These are phyloP conservation scores for Phytophthora uliginosa DNA, from an alignment of 352 stramenopile genomes.

Conservation along the genomic window DNA sequence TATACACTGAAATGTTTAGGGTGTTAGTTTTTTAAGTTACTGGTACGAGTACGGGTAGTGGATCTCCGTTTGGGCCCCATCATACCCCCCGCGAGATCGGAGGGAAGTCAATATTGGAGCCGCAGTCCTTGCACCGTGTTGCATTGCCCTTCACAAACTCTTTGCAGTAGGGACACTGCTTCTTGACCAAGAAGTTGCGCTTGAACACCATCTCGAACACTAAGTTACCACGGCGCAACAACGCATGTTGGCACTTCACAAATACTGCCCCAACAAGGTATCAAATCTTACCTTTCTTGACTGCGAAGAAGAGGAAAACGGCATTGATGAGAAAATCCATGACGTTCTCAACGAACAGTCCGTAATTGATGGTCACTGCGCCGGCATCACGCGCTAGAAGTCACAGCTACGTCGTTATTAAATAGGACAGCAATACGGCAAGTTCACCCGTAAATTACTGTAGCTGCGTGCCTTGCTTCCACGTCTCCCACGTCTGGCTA, in stretches of 20 bases:
- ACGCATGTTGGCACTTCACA: background rate
- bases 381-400: slow-evolving; percentile 50
- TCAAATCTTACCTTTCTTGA: slow-evolving; percentile 59
- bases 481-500: slow-evolving; percentile 59
- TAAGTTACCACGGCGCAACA: slow-evolving; percentile 5
- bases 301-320: slow-evolving; percentile 69
- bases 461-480: slow-evolving; percentile 47
- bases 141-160: slow-evolving; percentile 65
- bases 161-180: slow-evolving; percentile 68
- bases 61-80: background rate
- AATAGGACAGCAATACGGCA: background rate
- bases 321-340: slow-evolving; percentile 76
- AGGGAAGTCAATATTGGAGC: slow-evolving; percentile 15
- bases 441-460: background rate
- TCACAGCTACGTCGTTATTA: background rate
- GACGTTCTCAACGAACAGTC: slow-evolving; percentile 62
- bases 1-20: too few relatives aligned
- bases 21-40: background rate
- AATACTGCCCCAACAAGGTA: too few relatives aligned
- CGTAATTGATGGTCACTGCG: slow-evolving; percentile 71
- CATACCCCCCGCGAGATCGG: background rate
- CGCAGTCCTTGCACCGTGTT: slow-evolving; percentile 30
- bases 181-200: slow-evolving; percentile 61
- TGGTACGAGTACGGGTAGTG: background rate
- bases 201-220: slow-evolving; percentile 69